Evolutionary conservation across 164 flowering plant genomes (phyloP), one percentile per base, ranked within the genome.

Genomic region (Chloranthus sessilifolius): DNA sequence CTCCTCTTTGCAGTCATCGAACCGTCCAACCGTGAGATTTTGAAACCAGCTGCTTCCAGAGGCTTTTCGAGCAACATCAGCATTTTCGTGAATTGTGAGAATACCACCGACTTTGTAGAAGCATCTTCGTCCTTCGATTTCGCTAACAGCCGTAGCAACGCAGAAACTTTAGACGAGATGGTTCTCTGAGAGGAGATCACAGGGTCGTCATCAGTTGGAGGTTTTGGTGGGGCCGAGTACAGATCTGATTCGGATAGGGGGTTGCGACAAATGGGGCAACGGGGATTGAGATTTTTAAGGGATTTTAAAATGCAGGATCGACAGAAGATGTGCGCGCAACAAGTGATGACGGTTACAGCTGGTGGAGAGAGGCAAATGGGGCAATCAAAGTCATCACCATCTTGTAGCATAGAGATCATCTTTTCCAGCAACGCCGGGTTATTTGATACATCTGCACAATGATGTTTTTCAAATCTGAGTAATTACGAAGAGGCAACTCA

Each of bases 291-390:
- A 35, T 61, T 67, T 57, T 78, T 70, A 23, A 91, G 57, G 40
- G 82, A 69, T 65, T 75, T 83, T 15, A 82, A 30, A 23, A 91
- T 88, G 75, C 98, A 91, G 31, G 64, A 9, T 27, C 65, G 76
- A 71, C 96, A 91, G 62, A 81, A 91, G 45, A 91, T 74, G 60
- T 91, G 95, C 42, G 94, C 85, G 63, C 98, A 91, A 48, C 72
- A 49, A 16, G 98, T 88, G 26, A 88, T 88, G 22, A 85, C 63
- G 3, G 66, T 61, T 34, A 76, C 60, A 5, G 72, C 64, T 30
- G 88, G 90, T 10, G 90, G 82, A 53, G 77, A 88, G 15, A 83
- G 80, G 65, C 98, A 92, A 43, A 92, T 80, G 12, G 96, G 95
- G 55, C 98, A 88, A 49, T 88, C 95, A 49, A 85, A 74, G 54